Base-by-base conservation (phyloP, 208 protist species). In the Acanthamoeba lenticulata region DNA sequence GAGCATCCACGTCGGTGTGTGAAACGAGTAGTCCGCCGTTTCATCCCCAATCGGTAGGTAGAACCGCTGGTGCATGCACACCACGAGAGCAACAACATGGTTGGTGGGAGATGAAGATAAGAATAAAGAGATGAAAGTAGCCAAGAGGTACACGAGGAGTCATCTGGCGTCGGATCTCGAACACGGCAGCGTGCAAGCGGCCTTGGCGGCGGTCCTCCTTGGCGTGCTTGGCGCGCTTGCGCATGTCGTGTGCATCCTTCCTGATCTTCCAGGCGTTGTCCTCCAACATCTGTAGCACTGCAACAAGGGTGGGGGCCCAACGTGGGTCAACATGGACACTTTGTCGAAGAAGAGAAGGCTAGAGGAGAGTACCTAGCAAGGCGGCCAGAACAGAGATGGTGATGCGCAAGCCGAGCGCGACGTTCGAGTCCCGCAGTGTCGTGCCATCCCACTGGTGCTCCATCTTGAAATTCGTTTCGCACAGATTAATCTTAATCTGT, bases 201-300 rank as follows among this genome's bases (percentile, higher is more conserved):
- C 44, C 44, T 27, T 57, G 49, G n/a, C 11, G 49, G 2, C 77
- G 38, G 9, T 86, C 77, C 29, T 60, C n/a, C 44, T 57, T 86
- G 42, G 34, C 44, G 6, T 38, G 44, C 77, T 57, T 86, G 38
- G 77, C 77, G 17, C 77, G 5, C 45, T 57, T n/a, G 7, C 77
- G 21, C 77, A 60, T 86, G 29, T 86, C 77, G 42, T 47, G 24
- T 19, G 77, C 21, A 27, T 86, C 77, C 77, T 86, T 86, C 77
- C 77, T 29, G 15, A 86, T 86, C 77, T 86, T 86, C 77, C 77
- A 86, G 24, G 45, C 45, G n/a, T 86, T 17, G 27, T 86, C 77
- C 77, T 86, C 77, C 24, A 86, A 6, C 77, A 86, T 86, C 29
- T 86, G 77, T 2, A 86, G 32, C 21, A 47, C 77, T 86, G 74